These are phyloP conservation scores for Linnemannia zychae DNA, from an alignment of 192 early-diverging fungal genomes.

Conservation along the genomic window DNA sequence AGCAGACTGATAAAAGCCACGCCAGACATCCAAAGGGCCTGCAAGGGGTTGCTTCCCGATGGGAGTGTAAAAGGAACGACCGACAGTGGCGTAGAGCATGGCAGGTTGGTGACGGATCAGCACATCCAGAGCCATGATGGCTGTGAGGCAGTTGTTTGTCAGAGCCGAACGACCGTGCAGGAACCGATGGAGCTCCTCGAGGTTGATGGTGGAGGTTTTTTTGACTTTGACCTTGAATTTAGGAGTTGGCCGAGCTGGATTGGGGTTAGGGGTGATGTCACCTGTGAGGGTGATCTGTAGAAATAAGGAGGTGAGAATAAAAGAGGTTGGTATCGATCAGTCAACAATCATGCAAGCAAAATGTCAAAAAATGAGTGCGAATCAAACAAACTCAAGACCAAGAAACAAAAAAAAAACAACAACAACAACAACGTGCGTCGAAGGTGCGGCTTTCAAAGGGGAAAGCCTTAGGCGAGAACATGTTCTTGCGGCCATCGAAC, in stretches of 20 bases:
- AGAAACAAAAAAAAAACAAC: background rate
- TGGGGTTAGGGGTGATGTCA: conserved; percentile 8
- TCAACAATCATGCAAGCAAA: background rate
- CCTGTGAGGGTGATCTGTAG: conserved; percentile 14
- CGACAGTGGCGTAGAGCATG: conserved; percentile 80
- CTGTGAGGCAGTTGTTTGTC: conserved; percentile 61
- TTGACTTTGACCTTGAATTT: conserved; percentile 75
- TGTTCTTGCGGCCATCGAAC: conserved; percentile 87
- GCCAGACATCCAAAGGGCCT: conserved; percentile 91
- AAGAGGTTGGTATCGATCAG: background rate
- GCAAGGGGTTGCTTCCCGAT: conserved; percentile 60
- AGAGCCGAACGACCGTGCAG: conserved; percentile 59
- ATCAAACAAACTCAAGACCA: background rate
- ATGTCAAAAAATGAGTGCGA: background rate
- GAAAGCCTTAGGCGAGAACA: conserved; percentile 73
- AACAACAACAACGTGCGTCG: conserved; percentile 54
- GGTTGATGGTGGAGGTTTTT: conserved; percentile 75
- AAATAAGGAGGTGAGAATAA: background rate
- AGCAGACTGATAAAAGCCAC: conserved; percentile 90
- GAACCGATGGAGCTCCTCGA: conserved; percentile 72
- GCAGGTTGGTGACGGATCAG: conserved; percentile 85
- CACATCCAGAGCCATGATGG: conserved; percentile 80
- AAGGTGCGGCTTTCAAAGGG: conserved; percentile 71
- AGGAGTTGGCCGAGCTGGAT: conserved; percentile 57
- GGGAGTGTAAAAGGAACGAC: conserved; percentile 92